These are phyloP conservation scores for Fusarium lateritium DNA, from an alignment of 2,329 filamentous ascomycete species.

Conservation along the genomic window DNA sequence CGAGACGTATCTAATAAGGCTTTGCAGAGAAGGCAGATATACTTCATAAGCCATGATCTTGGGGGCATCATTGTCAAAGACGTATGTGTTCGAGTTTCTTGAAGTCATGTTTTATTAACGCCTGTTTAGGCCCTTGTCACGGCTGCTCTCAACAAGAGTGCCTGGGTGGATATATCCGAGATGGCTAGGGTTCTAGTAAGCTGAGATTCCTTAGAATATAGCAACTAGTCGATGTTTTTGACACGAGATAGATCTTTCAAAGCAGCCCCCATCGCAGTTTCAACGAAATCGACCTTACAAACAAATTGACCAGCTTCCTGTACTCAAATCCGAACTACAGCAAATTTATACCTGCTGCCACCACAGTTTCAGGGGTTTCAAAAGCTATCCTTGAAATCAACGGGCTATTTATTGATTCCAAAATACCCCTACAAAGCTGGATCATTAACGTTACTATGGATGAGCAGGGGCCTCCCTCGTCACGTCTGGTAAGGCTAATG, in stretches of 20 bases:
- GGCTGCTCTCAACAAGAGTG: background rate
- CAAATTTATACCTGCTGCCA: too few relatives aligned
- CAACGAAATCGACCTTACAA: background rate
- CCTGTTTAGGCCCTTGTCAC: background rate
- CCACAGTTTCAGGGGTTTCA: conserved; percentile 2
- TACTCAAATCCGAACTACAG: background rate
- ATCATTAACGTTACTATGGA: background rate
- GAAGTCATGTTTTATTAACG: background rate
- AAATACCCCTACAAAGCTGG: background rate
- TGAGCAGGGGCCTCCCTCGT: too few relatives aligned
- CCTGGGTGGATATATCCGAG: conserved; percentile 6
- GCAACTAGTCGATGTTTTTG: too few relatives aligned
- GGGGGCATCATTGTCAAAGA: conserved; percentile 4
- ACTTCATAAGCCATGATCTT: conserved; percentile 3
- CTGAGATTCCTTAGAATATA: accelerated
- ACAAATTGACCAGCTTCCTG: background rate
- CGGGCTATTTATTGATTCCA: conserved; percentile 1
- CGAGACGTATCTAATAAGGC: too few relatives aligned
- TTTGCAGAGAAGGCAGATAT: conserved; percentile 1
- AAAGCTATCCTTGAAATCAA: conserved; percentile 2
- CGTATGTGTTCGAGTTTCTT: background rate
- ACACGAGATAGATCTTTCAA: too few relatives aligned
- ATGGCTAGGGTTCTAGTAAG: conserved; percentile 5
- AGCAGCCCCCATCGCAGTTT: background rate
- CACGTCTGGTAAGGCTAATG: too few relatives aligned